phyloP scores from a whole-genome alignment of 116 monocot genomes.

The Posidonia oceanica region DNA sequence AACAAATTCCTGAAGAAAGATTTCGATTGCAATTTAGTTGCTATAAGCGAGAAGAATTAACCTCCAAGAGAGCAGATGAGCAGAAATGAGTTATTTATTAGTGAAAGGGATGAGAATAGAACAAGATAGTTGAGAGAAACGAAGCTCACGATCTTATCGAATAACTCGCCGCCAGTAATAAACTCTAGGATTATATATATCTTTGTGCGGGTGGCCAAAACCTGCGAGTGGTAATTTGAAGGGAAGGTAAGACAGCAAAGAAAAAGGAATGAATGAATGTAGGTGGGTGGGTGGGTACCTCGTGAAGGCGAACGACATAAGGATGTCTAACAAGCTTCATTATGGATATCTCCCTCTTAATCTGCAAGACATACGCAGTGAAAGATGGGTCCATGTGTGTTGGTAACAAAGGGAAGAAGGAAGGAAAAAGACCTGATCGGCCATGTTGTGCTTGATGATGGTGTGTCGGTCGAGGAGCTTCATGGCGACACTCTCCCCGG shows the following conservation, averaged over 20 bases:
- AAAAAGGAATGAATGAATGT: too few species aligned
- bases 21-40: too few species aligned
- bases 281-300: conserved; percentile 18
- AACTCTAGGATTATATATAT: conserved; percentile 90
- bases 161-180: conserved; percentile 88
- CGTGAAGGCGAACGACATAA: conserved; percentile 79
- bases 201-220: conserved; percentile 77
- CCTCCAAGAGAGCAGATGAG: too few species aligned
- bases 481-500: conserved; percentile 92
- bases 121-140: neutral
- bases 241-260: too few species aligned
- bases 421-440: conserved; percentile 50
- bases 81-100: too few species aligned
- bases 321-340: conserved; percentile 97
- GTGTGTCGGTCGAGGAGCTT: conserved; percentile 80
- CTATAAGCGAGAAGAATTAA: too few species aligned
- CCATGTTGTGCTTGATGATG: conserved; percentile 92
- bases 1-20: too few species aligned
- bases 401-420: neutral
- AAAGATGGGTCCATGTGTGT: too few species aligned
- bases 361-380: conserved; percentile 25
- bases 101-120: neutral
- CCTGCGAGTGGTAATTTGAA: too few species aligned
- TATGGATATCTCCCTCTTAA: conserved; percentile 90
- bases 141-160: conserved; percentile 84